Evolutionary conservation across 2,329 filamentous ascomycete species (phyloP).

Genomic region (Trichoderma gracile): DNA sequence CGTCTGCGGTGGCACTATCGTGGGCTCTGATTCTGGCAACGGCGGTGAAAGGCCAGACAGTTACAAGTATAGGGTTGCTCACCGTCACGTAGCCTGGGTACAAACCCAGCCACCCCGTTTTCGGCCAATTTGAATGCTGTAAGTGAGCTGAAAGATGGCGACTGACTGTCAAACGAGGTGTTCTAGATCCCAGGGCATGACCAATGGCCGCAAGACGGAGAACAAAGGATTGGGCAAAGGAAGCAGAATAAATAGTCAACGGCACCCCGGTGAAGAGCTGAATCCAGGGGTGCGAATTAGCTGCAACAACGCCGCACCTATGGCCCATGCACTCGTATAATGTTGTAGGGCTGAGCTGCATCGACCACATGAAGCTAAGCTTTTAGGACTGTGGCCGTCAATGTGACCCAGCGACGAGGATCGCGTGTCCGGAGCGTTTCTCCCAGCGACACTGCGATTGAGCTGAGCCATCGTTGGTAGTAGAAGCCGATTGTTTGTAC

Average conservation of each 20-base stretch:
- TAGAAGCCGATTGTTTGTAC: background rate
- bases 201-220: background rate
- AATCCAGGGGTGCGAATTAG: constrained; percentile 7
- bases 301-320: background rate
- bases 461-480: background rate
- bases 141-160: background rate
- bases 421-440: background rate
- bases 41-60: constrained; percentile 1
- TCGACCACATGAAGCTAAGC: background rate
- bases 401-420: constrained; percentile 2
- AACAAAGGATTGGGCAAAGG: background rate
- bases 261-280: constrained; percentile 3
- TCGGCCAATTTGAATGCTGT: no score
- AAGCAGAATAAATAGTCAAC: background rate
- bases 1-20: background rate
- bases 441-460: background rate
- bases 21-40: background rate
- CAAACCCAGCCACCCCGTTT: background rate
- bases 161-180: background rate
- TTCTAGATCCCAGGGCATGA: background rate
- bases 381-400: constrained; percentile 3
- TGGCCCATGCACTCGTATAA: no score
- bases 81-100: constrained; percentile 5
- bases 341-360: constrained; percentile 22
- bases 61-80: background rate